These are phyloP conservation scores for Calonectria hongkongensis DNA, from an alignment of 2,329 filamentous ascomycete species.

Conservation along the genomic window DNA sequence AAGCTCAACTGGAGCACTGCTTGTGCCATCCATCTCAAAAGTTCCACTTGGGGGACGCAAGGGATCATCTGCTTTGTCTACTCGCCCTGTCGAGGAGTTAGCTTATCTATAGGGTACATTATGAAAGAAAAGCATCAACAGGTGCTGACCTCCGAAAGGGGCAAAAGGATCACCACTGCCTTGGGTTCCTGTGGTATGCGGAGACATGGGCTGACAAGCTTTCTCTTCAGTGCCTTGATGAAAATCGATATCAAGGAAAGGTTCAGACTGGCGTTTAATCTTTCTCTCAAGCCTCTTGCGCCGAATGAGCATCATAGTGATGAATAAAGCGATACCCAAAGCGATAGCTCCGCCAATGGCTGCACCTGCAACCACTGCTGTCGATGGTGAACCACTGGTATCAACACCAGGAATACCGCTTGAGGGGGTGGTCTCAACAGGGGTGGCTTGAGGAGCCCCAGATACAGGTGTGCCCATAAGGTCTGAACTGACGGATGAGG, in stretches of 20 bases:
- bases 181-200: constrained; percentile 54
- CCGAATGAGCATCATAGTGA: constrained; percentile 50
- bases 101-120: constrained; percentile 19
- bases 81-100: constrained; percentile 57
- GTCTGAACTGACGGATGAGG: constrained; percentile 33
- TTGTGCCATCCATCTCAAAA: constrained; percentile 63
- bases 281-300: constrained; percentile 41
- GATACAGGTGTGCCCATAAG: constrained; percentile 36
- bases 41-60: constrained; percentile 53
- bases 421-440: constrained; percentile 36
- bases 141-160: constrained; percentile 65
- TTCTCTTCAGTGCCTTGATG: constrained; percentile 55
- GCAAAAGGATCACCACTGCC: constrained; percentile 63
- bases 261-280: background rate
- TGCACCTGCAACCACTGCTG: constrained; percentile 59
- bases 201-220: constrained; percentile 50
- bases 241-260: constrained; percentile 33
- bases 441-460: constrained; percentile 26
- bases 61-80: constrained; percentile 56
- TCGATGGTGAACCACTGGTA: constrained; percentile 47
- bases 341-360: constrained; percentile 56
- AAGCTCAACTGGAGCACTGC: constrained; percentile 58
- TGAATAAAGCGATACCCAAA: constrained; percentile 52
- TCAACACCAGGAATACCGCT: constrained; percentile 18
- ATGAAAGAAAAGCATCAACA: constrained; percentile 16